phyloP scores from a whole-genome alignment of 495 filamentous ascomycete genomes.

The Copromyces sp. region DNA sequence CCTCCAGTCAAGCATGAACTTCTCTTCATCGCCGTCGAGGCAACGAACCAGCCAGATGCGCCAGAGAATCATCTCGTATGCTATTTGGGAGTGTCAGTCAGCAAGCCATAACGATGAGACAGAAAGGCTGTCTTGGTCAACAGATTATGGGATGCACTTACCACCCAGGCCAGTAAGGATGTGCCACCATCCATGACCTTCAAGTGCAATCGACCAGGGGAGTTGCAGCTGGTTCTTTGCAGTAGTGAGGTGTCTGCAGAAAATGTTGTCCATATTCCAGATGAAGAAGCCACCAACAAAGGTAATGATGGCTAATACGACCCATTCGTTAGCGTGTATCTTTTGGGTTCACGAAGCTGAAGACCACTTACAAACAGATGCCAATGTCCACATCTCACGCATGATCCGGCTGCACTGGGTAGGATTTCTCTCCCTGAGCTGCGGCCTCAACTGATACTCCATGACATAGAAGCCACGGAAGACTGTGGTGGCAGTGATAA shows the following conservation, averaged over 20 bases:
- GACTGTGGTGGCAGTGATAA: conserved; percentile 71
- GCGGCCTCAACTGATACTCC: conserved; percentile 65
- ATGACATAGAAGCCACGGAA: conserved; percentile 82
- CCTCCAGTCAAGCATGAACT: conserved; percentile 68
- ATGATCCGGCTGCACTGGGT: conserved; percentile 63
- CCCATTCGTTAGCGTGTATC: not conserved
- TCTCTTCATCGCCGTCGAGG: conserved; percentile 63
- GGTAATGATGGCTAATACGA: conserved; percentile 46
- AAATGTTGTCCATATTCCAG: conserved; percentile 81
- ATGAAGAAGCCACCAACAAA: conserved; percentile 79
- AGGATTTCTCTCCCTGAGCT: conserved; percentile 32
- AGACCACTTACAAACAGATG: conserved; percentile 25
- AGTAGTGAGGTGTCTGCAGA: conserved; percentile 57
- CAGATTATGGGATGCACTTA: not conserved
- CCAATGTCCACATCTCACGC: conserved; percentile 56
- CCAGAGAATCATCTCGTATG: conserved; percentile 80
- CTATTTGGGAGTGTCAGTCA: conserved; percentile 40
- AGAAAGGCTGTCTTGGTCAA: not conserved
- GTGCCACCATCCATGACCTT: conserved; percentile 98
- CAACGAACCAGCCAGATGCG: conserved; percentile 78
- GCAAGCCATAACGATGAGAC: not conserved
- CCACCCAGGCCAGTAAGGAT: conserved; percentile 33
- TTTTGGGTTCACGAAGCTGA: not conserved
- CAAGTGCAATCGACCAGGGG: conserved; percentile 83
- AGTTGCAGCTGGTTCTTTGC: conserved; percentile 68